phyloP scores from a whole-genome alignment of 1,284 basidiomycete genomes.

The Cryptococcus jaspeensis region DNA sequence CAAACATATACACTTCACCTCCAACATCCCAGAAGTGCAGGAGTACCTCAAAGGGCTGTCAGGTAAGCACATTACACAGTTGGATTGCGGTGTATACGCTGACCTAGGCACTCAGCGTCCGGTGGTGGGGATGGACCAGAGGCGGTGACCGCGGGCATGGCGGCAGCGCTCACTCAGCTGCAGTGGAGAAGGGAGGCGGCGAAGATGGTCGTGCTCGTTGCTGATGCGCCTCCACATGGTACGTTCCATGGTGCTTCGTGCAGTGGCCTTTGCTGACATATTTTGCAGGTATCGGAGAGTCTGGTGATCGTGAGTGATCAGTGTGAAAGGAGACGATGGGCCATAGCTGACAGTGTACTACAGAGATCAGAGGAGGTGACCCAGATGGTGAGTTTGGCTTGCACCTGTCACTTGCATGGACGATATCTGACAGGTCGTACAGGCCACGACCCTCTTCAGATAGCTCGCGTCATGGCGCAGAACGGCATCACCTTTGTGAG shows the following conservation, averaged over 20 bases:
- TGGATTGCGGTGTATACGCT: not conserved
- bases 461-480: slow-evolving; percentile 85
- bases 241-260: slow-evolving; percentile 1
- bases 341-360: slow-evolving; percentile 1
- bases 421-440: slow-evolving; percentile 7
- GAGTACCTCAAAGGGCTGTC: slow-evolving; percentile 65
- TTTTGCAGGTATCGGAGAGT: slow-evolving; percentile 43
- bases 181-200: slow-evolving; percentile 87
- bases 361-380: slow-evolving; percentile 85
- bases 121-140: slow-evolving; percentile 98
- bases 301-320: slow-evolving; percentile 42
- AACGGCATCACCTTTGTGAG: slow-evolving; percentile 83
- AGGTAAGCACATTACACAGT: slow-evolving; percentile 26
- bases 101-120: slow-evolving; percentile 64
- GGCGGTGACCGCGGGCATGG: slow-evolving; percentile 91
- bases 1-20: slow-evolving; percentile 92
- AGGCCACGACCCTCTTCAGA: slow-evolving; percentile 80
- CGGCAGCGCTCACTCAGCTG: slow-evolving; percentile 74
- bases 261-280: slow-evolving; percentile 7
- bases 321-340: not conserved
- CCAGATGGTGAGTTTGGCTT: slow-evolving; percentile 61
- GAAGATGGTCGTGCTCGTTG: slow-evolving; percentile 93
- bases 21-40: slow-evolving; percentile 83
- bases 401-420: not conserved
- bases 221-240: slow-evolving; percentile 95